Evolutionary conservation across 495 filamentous ascomycete genomes (phyloP).

Genomic region (Sabuloglossum arenarium): DNA sequence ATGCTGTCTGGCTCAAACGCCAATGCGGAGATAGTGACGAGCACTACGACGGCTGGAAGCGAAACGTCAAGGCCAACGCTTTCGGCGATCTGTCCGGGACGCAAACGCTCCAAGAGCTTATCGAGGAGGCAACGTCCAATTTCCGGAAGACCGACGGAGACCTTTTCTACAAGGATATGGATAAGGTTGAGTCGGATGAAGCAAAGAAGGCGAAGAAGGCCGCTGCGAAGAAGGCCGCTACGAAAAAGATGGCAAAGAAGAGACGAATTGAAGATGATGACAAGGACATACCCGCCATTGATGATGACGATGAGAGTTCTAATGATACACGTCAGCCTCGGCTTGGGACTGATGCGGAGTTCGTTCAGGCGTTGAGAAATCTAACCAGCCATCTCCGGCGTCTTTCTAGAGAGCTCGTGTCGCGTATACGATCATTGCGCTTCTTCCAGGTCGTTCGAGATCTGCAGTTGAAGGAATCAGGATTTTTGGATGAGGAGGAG

Average conservation of each 20-base stretch:
- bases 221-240: not conserved
- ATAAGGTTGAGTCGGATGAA: constrained; percentile 9
- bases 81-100: constrained; percentile 6
- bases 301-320: not conserved
- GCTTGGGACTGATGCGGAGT: not conserved
- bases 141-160: constrained; percentile 11
- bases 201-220: not conserved
- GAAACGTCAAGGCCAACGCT: constrained; percentile 1
- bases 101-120: constrained; percentile 3
- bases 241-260: not conserved
- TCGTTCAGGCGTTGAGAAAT: constrained; percentile 10
- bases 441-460: constrained; percentile 13
- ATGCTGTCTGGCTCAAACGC: constrained; percentile 2
- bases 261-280: not conserved
- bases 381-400: constrained; percentile 12
- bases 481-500: constrained; percentile 12
- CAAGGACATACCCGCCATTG: not conserved
- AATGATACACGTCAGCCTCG: not conserved
- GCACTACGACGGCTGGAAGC: constrained; percentile 6
- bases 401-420: constrained; percentile 16
- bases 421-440: constrained; percentile 15
- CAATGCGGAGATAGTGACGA: not conserved
- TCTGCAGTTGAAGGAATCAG: constrained; percentile 11
- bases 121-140: constrained; percentile 9
- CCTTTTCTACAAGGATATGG: constrained; percentile 12